A percentile compares a stretch with the other conserved stretches of the same genome.
Conservation (phyloP, 148 eudicot genomes). For the Tetragonia tetragonoides region DNA sequence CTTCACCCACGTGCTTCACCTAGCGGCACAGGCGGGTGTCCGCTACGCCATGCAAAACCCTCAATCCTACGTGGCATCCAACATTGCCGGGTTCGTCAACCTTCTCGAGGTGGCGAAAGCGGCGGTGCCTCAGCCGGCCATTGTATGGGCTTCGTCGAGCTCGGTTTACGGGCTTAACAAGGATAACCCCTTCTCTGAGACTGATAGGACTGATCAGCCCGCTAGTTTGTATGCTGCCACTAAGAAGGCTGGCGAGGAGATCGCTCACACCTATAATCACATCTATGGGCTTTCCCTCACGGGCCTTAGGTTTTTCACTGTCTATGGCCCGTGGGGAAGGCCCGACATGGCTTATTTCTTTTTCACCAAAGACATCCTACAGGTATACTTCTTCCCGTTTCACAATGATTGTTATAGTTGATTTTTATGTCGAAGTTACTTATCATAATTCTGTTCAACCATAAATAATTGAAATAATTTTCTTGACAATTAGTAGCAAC, state of each 20-base stretch:
- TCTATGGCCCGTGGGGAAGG: constrained; percentile 94
- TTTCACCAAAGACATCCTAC: constrained; percentile 84
- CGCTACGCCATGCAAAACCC: constrained; percentile 96
- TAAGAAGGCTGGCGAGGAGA: constrained; percentile 90
- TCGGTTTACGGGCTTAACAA: constrained; percentile 89
- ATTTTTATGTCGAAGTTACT: no score
- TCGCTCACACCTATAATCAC: constrained; percentile 92
- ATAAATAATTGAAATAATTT: no score
- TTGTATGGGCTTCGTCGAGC: constrained; percentile 91
- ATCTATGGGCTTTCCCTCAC: constrained; percentile 86
- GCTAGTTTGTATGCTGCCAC: constrained; percentile 94
- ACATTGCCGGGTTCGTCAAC: constrained; percentile 79
- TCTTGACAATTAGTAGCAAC: no score
- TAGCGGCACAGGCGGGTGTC: constrained; percentile 96
- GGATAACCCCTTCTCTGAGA: constrained; percentile 72
- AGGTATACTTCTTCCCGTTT: not conserved
- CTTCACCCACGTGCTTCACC: constrained; percentile 74
- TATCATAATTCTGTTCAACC: no score
- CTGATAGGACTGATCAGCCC: constrained; percentile 77
- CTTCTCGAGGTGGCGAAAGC: constrained; percentile 66
- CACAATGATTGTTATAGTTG: no score
- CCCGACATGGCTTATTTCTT: constrained; percentile 99
- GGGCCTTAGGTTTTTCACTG: constrained; percentile 82
- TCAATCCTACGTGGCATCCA: constrained; percentile 67
- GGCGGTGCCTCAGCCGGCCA: constrained; percentile 81